Percentiles rank a stretch among this genome's conserved stretches.
Evolutionary conservation across 2,329 filamentous ascomycete genomes (phyloP).

Genomic region (Fusarium floridanum): DNA sequence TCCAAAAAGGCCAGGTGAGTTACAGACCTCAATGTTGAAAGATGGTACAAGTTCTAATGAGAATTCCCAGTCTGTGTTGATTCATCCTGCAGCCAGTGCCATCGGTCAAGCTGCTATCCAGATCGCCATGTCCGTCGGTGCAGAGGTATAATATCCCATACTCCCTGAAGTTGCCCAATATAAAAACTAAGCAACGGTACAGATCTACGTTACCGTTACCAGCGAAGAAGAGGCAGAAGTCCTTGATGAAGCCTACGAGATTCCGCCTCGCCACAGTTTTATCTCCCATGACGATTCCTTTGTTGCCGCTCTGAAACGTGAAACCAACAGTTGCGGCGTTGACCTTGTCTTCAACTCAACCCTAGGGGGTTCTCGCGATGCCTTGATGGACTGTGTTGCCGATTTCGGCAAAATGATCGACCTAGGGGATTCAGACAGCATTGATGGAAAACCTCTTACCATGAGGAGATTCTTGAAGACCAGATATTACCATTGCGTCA

Average conservation of each 20-base stretch:
- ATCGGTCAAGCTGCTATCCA: neutral
- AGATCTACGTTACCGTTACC: slow-evolving; percentile 7
- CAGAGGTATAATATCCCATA: neutral
- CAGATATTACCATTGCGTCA: neutral
- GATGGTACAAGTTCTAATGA: neutral
- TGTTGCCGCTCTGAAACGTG: slow-evolving; percentile 2
- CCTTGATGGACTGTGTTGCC: slow-evolving; percentile 13
- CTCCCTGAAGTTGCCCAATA: neutral
- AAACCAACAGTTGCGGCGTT: neutral
- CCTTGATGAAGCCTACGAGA: slow-evolving; percentile 1
- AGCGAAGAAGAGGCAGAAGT: slow-evolving; percentile 2
- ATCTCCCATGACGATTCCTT: neutral
- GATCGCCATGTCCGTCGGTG: neutral
- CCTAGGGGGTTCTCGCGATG: neutral
- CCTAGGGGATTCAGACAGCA: neutral
- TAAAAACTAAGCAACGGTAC: neutral
- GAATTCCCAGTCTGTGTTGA: neutral
- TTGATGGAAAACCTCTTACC: too few species aligned
- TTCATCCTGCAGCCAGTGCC: neutral
- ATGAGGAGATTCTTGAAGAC: neutral
- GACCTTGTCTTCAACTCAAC: slow-evolving; percentile 7
- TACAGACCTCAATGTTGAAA: too few species aligned
- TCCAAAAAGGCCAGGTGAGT: neutral
- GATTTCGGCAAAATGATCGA: slow-evolving; percentile 15
- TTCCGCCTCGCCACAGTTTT: slow-evolving; percentile 13